Evolutionary conservation across 192 early-diverging fungal genomes (phyloP).

Genomic region (Gryganskiella cystojenkinii): DNA sequence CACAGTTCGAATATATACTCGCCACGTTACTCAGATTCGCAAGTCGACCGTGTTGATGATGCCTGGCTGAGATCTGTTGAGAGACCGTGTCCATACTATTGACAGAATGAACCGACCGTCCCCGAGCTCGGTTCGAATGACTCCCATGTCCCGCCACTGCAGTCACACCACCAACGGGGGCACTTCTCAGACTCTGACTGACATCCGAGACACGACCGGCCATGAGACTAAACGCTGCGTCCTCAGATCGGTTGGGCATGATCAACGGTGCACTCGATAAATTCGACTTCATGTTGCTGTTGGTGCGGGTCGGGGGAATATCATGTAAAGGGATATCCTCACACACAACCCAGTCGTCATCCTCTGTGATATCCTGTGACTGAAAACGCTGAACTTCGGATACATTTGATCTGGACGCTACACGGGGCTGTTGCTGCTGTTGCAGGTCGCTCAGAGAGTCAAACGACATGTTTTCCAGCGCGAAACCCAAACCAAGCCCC

Average conservation of each 20-base stretch:
- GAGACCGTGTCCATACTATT: constrained; percentile 42
- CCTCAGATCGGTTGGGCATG: too few relatives aligned
- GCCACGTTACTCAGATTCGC: constrained; percentile 21
- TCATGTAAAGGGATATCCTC: constrained; percentile 28
- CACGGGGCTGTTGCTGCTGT: background rate
- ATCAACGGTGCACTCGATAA: too few relatives aligned
- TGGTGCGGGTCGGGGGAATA: background rate
- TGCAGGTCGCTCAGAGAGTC: background rate
- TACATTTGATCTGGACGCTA: too few relatives aligned
- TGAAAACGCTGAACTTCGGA: too few relatives aligned
- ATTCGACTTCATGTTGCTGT: background rate
- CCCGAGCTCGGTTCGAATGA: background rate
- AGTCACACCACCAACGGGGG: background rate
- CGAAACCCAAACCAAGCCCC: constrained; percentile 20
- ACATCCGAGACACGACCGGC: constrained; percentile 17
- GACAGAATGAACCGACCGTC: constrained; percentile 35
- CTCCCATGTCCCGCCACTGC: background rate
- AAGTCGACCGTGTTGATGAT: constrained; percentile 31
- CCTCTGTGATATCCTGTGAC: too few relatives aligned
- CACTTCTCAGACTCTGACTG: constrained; percentile 11
- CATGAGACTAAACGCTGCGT: too few relatives aligned
- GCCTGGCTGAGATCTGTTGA: constrained; percentile 30
- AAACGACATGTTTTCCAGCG: background rate
- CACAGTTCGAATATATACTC: constrained; percentile 12
- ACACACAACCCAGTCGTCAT: background rate